A percentile compares a stretch with the other conserved stretches of the same genome.
phyloP scores from a whole-genome alignment of 2,329 filamentous ascomycete genomes.

The Sporothrix euskadiensis region DNA sequence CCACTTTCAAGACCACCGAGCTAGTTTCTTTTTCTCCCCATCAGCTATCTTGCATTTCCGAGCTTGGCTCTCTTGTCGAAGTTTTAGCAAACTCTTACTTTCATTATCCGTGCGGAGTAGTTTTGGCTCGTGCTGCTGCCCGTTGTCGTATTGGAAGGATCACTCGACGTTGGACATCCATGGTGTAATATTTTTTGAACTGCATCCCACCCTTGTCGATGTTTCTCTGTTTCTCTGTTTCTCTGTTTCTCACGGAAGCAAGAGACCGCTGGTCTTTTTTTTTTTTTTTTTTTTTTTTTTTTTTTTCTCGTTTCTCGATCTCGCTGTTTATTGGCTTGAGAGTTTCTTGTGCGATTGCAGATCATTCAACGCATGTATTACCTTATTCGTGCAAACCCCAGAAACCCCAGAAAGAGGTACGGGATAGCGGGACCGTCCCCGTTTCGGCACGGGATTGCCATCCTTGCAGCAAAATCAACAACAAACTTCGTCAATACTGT shows the following conservation, averaged over 20 bases:
- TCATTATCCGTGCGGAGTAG: background rate
- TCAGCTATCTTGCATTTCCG: background rate
- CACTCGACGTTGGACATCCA: background rate
- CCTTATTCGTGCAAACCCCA: background rate
- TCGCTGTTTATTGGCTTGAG: background rate
- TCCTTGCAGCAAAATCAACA: background rate
- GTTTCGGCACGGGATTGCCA: slow-evolving; percentile 3
- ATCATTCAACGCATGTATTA: background rate
- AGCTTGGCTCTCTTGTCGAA: background rate
- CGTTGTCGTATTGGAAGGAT: background rate
- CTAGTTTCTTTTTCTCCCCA: too few relatives aligned
- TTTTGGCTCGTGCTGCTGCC: background rate
- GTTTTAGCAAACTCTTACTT: background rate
- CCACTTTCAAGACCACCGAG: background rate
- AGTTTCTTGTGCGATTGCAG: background rate
- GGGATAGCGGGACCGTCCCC: background rate
- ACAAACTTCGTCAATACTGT: background rate
- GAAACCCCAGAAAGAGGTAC: too few relatives aligned
- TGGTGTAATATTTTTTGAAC: too few relatives aligned
- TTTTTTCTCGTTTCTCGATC: background rate
- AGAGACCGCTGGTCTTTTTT: background rate
- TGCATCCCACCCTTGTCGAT: background rate
- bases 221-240: background rate
- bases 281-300: too few relatives aligned
- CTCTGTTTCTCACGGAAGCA: background rate